Evolutionary conservation across 345 rosid genomes (phyloP).

Genomic region (Populus euphratica): DNA sequence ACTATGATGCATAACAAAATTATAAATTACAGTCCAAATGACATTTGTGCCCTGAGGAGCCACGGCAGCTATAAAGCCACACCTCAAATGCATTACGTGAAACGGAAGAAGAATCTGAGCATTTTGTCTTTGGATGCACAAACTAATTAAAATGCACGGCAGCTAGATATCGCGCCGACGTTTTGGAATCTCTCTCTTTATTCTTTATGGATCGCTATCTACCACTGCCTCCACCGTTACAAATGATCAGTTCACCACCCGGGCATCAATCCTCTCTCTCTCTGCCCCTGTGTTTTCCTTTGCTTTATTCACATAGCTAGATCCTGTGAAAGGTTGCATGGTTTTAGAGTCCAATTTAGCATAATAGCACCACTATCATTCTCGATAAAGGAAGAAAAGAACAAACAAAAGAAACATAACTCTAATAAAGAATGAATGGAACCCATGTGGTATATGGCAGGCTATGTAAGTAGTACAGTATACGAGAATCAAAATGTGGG

Average conservation of each 20-base stretch:
- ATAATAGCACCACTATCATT: not conserved
- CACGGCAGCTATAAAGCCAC: not conserved
- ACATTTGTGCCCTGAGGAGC: not conserved
- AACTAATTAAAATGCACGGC: not conserved
- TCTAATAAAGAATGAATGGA: not conserved
- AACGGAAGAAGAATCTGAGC: slow-evolving; percentile 9
- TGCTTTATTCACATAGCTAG: not conserved
- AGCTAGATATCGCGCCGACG: slow-evolving; percentile 1
- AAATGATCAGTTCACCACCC: not conserved
- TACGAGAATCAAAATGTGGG: not conserved
- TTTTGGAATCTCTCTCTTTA: slow-evolving; percentile 6
- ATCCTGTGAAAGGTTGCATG: slow-evolving; percentile 1
- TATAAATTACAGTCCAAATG: not conserved
- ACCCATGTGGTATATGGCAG: slow-evolving; percentile 9
- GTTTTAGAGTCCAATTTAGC: not conserved
- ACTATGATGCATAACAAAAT: not conserved
- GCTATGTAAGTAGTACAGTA: not conserved
- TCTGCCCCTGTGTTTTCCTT: not conserved
- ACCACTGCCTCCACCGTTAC: not conserved
- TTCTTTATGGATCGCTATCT: not conserved
- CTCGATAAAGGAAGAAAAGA: not conserved
- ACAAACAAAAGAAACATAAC: not conserved
- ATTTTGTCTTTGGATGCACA: not conserved
- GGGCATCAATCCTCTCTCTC: not conserved
- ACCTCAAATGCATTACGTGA: not conserved